Base-by-base conservation (phyloP, 176 grass and related monocot genomes). In the Miscanthus lutarioriparius region DNA sequence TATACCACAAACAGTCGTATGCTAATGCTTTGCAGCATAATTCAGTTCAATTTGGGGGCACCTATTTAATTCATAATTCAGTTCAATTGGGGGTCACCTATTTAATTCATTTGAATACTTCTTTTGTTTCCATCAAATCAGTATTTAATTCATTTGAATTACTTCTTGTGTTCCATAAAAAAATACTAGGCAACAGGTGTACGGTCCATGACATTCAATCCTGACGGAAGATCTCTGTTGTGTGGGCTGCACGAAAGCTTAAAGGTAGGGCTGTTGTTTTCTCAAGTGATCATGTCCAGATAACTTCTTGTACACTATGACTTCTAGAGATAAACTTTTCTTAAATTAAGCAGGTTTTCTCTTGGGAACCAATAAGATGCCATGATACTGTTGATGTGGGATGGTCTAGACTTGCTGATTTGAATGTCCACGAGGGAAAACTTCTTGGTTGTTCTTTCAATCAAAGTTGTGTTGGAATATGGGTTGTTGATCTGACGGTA, bases 381-480 rank as follows among this genome's bases (percentile, higher is more conserved):
- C 90, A 92, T 82, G 97, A 99, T 71, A 90, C 97, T 75, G 91
- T 99, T 7, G 97, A 96, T 87, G 91, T 99, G 39, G 97, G 97
- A 65, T 99, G 97, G 97, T 99, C 97, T 72, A 96, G 78, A 89
- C 40, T 99, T 70, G 95, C 97, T 86, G 97, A 99, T 92, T 83
- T 96, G 53, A 99, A 99, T 83, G 89, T 94, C 23, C 97, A 99
- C 14, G 97, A 99, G 78, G 91, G 93, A 72, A 99, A 99, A 95
- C 93, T 96, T 88, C 91, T 99, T 84, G 97, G 97, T 70, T 99
- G 97, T 84, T 99, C 97, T 65, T 99, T 87, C 48, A 99, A 99
- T 91, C 97, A 96, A 84, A 96, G 97, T 87, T 99, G 93, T 99
- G 97, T 99, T 86, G 97, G 93, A 87, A 89, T 99, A 86, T 99